A percentile compares a stretch with the other conserved stretches of the same genome.
phyloP scores from a whole-genome alignment of 2,329 filamentous ascomycete species.

The Xylariaceae sp. region DNA sequence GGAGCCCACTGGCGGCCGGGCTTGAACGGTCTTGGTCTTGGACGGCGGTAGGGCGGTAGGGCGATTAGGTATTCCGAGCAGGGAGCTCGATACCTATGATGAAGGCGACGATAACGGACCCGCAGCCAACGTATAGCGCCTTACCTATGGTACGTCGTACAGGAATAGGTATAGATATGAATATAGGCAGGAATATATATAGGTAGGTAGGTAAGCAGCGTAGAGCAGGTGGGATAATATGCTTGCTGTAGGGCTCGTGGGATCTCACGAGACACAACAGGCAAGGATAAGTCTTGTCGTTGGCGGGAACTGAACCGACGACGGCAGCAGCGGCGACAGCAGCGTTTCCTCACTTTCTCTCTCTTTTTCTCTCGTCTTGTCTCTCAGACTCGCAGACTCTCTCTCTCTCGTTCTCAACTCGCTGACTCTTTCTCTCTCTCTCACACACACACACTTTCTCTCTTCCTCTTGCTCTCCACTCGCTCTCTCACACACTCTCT shows the following conservation, averaged over 20 bases:
- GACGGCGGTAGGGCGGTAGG: not conserved
- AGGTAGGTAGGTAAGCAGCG: not conserved
- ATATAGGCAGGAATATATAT: not conserved
- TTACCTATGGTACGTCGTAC: conserved; percentile 9
- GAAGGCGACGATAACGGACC: conserved; percentile 2
- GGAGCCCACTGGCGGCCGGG: conserved; percentile 9
- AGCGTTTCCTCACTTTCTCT: not conserved
- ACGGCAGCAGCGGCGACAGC: not conserved
- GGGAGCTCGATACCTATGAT: not conserved
- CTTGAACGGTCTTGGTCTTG: not conserved
- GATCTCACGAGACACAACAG: not conserved
- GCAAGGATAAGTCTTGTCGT: not conserved
- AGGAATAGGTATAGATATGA: not conserved
- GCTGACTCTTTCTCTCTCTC: not conserved
- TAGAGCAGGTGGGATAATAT: not conserved
- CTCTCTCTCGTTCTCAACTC: not conserved
- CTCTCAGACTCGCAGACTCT: not conserved
- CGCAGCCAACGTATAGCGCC: conserved; percentile 11
- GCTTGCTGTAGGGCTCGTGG: not conserved
- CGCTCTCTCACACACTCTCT: not conserved
- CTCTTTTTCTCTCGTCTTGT: not conserved
- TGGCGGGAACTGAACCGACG: not conserved
- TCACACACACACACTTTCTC: no score
- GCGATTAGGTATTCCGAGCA: not conserved
- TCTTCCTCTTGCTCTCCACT: not conserved